Evolutionary conservation across 495 filamentous ascomycete genomes (phyloP), one percentile per base, ranked within the genome.

Genomic region (Gamarada debralockiae): DNA sequence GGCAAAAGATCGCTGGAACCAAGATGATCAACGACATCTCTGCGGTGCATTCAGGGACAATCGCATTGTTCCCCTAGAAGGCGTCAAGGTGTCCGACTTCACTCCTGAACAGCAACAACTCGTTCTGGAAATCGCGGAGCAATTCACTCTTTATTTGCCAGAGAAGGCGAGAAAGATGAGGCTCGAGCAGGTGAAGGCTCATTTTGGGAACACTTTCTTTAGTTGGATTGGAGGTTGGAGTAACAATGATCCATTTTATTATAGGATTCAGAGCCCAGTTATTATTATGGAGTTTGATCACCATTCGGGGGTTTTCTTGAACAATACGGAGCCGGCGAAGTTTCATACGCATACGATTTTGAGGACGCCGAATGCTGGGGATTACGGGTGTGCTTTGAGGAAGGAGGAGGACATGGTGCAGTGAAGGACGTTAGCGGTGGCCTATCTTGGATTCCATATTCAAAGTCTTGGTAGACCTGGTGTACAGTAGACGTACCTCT

Each of bases 41-140:
- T 83, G 83, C 64, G 86, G 86, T 44, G 85, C 86, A n/a, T 86
- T 83, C 64, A 75, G 81, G 25, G 86, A 90, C 60, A 90, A 90
- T 67, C 73, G 86, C 15, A 71, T 84, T 12, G 79, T 90, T 8
- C 85, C 85, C 0, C 84, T 85, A 66, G 85, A 90, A 67, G 85
- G 85, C 3, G 54, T 86, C n/a, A 38, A 64, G 0, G 78, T 76
- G 1, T 62, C 67, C 0, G 61, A 62, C 0, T 65, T 88, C 29
- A 56, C 50, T 12, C 45, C 47, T 0, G 62, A 52, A 10, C 82
- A 86, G 62, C 75, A 77, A 53, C 59, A 59, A 5, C 63, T 81
- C 13, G 70, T 87, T 23, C 68, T 77, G n/a, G 61, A 56, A 1
- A 79, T 89, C 29, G 56, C 83, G 1, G 62, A 70, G 31, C 72